Conservation (phyloP, 345 rosid genomes). For the Camelina hispida region DNA sequence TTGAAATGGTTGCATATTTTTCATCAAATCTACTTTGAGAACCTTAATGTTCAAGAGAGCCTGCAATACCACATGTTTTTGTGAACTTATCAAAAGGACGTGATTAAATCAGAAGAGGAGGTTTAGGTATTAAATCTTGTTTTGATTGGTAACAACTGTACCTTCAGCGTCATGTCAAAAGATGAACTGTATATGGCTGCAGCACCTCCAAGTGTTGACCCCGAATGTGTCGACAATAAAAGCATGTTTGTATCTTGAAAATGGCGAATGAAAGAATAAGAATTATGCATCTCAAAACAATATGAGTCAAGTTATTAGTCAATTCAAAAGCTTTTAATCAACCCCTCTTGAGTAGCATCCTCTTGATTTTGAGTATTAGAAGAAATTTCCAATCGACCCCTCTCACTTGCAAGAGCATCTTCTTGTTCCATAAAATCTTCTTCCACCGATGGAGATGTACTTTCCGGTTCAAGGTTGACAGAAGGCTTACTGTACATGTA, state of each 20-base stretch:
- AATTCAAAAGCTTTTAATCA: background rate
- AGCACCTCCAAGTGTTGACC: constrained; percentile 11
- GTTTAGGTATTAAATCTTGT: background rate
- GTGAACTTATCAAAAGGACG: background rate
- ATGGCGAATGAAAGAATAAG: constrained; percentile 21
- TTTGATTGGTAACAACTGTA: constrained; percentile 6
- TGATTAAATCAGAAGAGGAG: background rate
- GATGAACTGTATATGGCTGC: constrained; percentile 13
- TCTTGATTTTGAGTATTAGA: constrained; percentile 17
- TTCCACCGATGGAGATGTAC: background rate
- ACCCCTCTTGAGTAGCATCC: constrained; percentile 8
- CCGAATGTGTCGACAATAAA: background rate
- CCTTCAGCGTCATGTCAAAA: constrained; percentile 40
- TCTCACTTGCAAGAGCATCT: constrained; percentile 30
- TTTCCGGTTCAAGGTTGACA: background rate
- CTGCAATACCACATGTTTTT: constrained; percentile 19
- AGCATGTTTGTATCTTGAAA: constrained; percentile 28
- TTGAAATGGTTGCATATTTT: background rate
- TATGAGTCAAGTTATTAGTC: background rate
- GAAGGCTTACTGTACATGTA: constrained; percentile 2
- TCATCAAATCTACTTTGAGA: constrained; percentile 21
- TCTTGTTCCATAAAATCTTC: constrained; percentile 1
- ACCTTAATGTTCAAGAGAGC: constrained; percentile 24
- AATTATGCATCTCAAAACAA: constrained; percentile 11
- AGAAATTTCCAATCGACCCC: background rate